These are phyloP conservation scores for Hermanozyma aechmeae DNA, from an alignment of 805 yeast genomes.

Conservation along the genomic window DNA sequence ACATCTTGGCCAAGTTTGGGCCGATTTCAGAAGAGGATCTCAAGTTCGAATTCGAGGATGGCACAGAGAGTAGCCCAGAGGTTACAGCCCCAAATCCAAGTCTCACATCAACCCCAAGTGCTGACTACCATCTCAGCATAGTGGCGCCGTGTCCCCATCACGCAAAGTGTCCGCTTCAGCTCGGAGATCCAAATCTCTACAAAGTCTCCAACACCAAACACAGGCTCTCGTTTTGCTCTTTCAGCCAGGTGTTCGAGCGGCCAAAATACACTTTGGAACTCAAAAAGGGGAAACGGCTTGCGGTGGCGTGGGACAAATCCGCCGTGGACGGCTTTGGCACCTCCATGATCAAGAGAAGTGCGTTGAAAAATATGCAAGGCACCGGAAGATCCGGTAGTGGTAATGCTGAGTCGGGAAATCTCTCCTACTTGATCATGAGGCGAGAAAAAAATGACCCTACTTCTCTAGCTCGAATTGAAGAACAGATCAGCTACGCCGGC, in stretches of 20 bases:
- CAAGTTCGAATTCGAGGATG: slow-evolving; percentile 38
- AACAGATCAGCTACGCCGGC: no score
- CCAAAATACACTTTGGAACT: slow-evolving; percentile 77
- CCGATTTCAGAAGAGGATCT: slow-evolving; percentile 33
- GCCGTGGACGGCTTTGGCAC: slow-evolving; percentile 47
- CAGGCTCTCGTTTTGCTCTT: slow-evolving; percentile 67
- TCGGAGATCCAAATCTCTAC: slow-evolving; percentile 62
- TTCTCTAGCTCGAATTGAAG: no score
- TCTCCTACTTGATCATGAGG: slow-evolving; percentile 64
- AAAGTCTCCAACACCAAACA: slow-evolving; percentile 45
- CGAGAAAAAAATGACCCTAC: slow-evolving; percentile 44
- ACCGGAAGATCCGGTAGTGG: slow-evolving; percentile 72
- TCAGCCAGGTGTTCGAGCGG: slow-evolving; percentile 59
- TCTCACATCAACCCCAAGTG: slow-evolving; percentile 15
- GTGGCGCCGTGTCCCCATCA: slow-evolving; percentile 92
- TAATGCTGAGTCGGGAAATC: slow-evolving; percentile 63
- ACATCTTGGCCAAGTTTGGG: slow-evolving; percentile 32
- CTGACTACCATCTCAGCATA: slow-evolving; percentile 49
- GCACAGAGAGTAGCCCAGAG: no score
- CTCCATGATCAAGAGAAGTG: slow-evolving; percentile 20
- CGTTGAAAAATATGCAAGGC: slow-evolving; percentile 41
- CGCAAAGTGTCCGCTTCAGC: slow-evolving; percentile 75
- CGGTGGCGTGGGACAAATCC: slow-evolving; percentile 61
- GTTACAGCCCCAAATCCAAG: no score
- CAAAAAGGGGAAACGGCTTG: slow-evolving; percentile 69